Percentiles rank a stretch among this genome's conserved stretches.
phyloP scores from a whole-genome alignment of 1,139 yeast species.

The Yamadazyma kanchanaburiensis region DNA sequence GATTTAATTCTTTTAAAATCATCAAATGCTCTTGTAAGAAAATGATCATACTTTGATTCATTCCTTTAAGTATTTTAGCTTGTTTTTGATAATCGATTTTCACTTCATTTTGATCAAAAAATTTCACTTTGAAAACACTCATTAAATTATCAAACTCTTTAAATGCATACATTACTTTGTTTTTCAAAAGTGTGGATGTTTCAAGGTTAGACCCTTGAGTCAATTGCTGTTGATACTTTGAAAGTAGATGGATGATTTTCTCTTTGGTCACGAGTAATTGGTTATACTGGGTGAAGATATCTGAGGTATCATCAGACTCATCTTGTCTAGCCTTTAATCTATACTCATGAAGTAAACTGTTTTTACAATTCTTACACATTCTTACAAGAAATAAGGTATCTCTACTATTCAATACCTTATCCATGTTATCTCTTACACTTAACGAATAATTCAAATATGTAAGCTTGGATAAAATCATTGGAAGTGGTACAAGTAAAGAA shows the following conservation, averaged over 20 bases:
- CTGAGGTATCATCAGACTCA: too few species aligned
- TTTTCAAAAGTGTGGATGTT: constrained; percentile 14
- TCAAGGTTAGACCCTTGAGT: constrained; percentile 9
- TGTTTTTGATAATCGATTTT: constrained; percentile 13
- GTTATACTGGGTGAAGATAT: constrained; percentile 28
- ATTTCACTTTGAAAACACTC: constrained; percentile 22
- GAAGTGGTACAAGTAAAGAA: constrained; percentile 67
- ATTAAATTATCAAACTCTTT: constrained; percentile 34
- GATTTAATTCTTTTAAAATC: constrained; percentile 26
- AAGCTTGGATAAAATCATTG: constrained; percentile 41
- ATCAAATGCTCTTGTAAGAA: constrained; percentile 35
- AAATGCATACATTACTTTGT: constrained; percentile 23
- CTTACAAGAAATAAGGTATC: constrained; percentile 27
- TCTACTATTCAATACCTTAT: constrained; percentile 11
- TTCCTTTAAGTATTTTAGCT: constrained; percentile 24
- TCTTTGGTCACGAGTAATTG: constrained; percentile 30
- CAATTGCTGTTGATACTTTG: constrained; percentile 19
- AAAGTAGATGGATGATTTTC: constrained; percentile 30
- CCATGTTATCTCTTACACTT: constrained; percentile 19
- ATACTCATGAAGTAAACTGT: constrained; percentile 54
- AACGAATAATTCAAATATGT: constrained; percentile 36
- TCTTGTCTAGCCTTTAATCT: too few species aligned
- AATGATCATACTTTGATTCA: constrained; percentile 30
- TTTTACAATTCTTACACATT: constrained; percentile 68
- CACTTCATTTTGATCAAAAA: constrained; percentile 19